These are phyloP conservation scores for Boletus rubescentipes DNA, from an alignment of 768 basidiomycete species.

Conservation along the genomic window DNA sequence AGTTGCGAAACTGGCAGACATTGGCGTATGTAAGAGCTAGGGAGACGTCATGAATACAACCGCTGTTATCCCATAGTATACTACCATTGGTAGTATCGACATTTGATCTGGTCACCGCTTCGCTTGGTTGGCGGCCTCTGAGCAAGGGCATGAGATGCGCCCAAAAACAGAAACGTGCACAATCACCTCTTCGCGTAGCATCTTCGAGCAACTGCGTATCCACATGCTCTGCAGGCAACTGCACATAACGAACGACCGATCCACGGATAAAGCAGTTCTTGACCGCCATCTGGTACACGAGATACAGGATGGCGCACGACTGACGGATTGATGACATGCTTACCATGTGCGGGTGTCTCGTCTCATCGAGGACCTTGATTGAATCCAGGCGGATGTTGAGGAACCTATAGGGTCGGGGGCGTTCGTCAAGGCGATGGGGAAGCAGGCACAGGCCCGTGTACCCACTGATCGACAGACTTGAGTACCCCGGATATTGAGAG, in stretches of 20 bases:
- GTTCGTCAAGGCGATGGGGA: slow-evolving; percentile 2
- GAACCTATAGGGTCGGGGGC: slow-evolving; percentile 52
- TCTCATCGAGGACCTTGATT: slow-evolving; percentile 90
- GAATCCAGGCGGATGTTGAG: slow-evolving; percentile 95
- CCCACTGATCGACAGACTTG: slow-evolving; percentile 97
- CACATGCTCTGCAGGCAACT: slow-evolving; percentile 87
- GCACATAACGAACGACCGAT: slow-evolving; percentile 96
- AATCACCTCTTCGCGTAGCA: slow-evolving; percentile 88
- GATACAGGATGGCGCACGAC: not conserved
- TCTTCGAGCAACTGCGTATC: slow-evolving; percentile 96
- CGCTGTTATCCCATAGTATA: not conserved
- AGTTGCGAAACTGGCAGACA: slow-evolving; percentile 53
- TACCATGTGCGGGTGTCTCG: slow-evolving; percentile 97
- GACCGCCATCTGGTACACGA: slow-evolving; percentile 78
- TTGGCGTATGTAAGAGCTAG: slow-evolving; percentile 52
- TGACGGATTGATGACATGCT: slow-evolving; percentile 16
- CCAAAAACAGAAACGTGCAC: not conserved
- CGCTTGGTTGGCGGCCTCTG: slow-evolving; percentile 43
- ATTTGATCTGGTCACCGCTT: slow-evolving; percentile 31
- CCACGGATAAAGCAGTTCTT: slow-evolving; percentile 99
- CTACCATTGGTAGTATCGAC: not conserved
- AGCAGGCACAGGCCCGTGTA: slow-evolving; percentile 13
- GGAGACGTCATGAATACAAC: slow-evolving; percentile 22
- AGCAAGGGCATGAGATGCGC: slow-evolving; percentile 7
- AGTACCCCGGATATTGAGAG: slow-evolving; percentile 92